Evolutionary conservation across 1,284 basidiomycete species (phyloP), one percentile per base, ranked within the genome.

Genomic region (Crucibulum cyathiforme): DNA sequence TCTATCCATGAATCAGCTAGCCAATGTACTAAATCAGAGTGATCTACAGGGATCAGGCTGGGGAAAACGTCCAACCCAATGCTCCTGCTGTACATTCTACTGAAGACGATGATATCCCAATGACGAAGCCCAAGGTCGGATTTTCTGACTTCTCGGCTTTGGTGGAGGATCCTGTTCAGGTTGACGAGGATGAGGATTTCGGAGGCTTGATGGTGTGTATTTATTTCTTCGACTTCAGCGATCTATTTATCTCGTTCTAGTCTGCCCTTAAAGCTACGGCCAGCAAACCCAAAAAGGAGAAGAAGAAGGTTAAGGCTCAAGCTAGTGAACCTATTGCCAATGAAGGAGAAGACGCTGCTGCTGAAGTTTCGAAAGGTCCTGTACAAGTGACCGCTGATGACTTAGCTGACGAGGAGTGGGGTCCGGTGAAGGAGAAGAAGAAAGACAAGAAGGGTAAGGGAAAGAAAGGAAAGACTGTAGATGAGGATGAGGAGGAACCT

Each of bases 171-270:
- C 72, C 63, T n/a, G 81, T 76, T 0, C 83, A 78, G 9, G 86
- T 86, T 36, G 88, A 90, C 37, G 90, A 88, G 57, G 89, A 89
- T 36, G 87, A 90, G 74, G 90, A 86, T 67, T 91, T 86, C 65
- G 94, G 93, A 49, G 93, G 93, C 34, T 79, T 96, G 45, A 95
- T 96, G 94, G 93, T 94, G 69, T 58, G 88, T 79, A 17, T 34
- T 55, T 47, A 57, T 19, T 56, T 48, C 36, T 50, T 41, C n/a
- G 15, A 31, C 56, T 49, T 51, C 34, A 24, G 17, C 19, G 7
- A 37, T 37, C 41, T 52, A 53, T 56, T 52, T 50, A 39, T 43
- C 54, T 53, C 61, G 24, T 51, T 57, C 58, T 68, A 87, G 85
- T 86, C 86, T 38, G 77, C 80, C 31, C 77, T 92, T 65, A 88